A percentile compares a stretch with the other conserved stretches of the same genome.
Evolutionary conservation across 2,329 filamentous ascomycete species (phyloP).

Genomic region (Nannizziopsis barbatae): DNA sequence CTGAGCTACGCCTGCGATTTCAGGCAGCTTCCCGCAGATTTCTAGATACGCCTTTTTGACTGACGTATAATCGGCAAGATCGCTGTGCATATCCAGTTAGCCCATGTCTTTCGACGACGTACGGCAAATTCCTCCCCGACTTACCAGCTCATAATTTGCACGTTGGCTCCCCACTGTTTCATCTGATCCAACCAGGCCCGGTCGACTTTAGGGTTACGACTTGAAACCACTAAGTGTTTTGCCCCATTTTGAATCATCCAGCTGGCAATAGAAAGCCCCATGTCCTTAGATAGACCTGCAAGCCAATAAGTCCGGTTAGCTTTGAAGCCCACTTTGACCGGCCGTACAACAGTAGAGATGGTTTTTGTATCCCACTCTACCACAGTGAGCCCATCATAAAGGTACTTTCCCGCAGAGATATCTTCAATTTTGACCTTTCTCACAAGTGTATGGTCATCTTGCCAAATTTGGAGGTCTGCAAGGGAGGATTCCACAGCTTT

Average conservation of each 20-base stretch:
- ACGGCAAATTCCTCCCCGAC: too few relatives aligned
- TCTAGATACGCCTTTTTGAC: conserved; percentile 16
- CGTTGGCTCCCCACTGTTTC: conserved; percentile 1
- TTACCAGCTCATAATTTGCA: conserved; percentile 7
- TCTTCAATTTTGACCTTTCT: neutral
- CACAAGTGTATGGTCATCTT: too few relatives aligned
- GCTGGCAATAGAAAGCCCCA: conserved; percentile 22
- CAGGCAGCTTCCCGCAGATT: conserved; percentile 22
- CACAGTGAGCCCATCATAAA: too few relatives aligned
- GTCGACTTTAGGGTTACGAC: conserved; percentile 21
- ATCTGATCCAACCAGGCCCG: conserved; percentile 14
- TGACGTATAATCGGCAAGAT: conserved; percentile 14
- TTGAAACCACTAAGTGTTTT: conserved; percentile 22
- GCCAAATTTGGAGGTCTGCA: too few relatives aligned
- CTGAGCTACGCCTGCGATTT: conserved; percentile 20
- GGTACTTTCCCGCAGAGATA: too few relatives aligned
- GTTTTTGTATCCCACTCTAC: too few relatives aligned
- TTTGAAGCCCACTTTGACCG: too few relatives aligned
- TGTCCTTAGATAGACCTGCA: conserved; percentile 22
- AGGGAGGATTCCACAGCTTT: too few relatives aligned
- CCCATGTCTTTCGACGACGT: neutral
- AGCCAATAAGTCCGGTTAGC: conserved; percentile 24
- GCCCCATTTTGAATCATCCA: conserved; percentile 26
- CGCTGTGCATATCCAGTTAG: conserved; percentile 8
- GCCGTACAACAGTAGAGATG: too few relatives aligned